These are phyloP conservation scores for Penicillium crustosum DNA, from an alignment of 2,329 filamentous ascomycete species.

Conservation along the genomic window DNA sequence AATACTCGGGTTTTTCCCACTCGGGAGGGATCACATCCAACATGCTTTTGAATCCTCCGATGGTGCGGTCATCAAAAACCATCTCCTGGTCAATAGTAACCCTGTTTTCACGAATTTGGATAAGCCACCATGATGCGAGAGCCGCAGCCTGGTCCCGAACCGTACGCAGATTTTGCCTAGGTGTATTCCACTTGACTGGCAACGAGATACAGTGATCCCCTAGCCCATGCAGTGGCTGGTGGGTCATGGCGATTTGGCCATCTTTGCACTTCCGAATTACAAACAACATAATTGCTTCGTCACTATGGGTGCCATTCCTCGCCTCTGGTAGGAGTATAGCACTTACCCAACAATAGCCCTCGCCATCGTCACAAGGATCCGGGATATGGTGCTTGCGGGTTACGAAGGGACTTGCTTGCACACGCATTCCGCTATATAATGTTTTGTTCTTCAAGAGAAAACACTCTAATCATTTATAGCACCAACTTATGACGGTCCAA, in stretches of 20 bases:
- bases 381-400: background rate
- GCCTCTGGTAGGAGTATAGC: background rate
- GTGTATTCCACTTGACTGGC: background rate
- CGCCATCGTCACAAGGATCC: background rate
- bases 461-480: background rate
- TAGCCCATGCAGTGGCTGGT: background rate
- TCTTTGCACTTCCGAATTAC: background rate
- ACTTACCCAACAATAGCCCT: background rate
- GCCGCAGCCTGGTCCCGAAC: background rate
- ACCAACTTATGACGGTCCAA: background rate
- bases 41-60: background rate
- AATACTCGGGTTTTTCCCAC: background rate
- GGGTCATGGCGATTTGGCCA: background rate
- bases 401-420: background rate
- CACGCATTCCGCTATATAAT: background rate
- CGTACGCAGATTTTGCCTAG: background rate
- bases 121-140: background rate
- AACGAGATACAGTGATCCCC: slow-evolving; percentile 1
- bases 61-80: background rate
- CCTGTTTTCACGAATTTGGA: background rate
- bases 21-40: background rate
- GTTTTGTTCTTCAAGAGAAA: background rate
- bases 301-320: background rate
- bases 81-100: background rate
- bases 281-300: background rate